Percentiles rank a stretch among this genome's conserved stretches.
These are phyloP conservation scores for Camelina laxa DNA, from an alignment of 345 rosid genomes.

Conservation along the genomic window DNA sequence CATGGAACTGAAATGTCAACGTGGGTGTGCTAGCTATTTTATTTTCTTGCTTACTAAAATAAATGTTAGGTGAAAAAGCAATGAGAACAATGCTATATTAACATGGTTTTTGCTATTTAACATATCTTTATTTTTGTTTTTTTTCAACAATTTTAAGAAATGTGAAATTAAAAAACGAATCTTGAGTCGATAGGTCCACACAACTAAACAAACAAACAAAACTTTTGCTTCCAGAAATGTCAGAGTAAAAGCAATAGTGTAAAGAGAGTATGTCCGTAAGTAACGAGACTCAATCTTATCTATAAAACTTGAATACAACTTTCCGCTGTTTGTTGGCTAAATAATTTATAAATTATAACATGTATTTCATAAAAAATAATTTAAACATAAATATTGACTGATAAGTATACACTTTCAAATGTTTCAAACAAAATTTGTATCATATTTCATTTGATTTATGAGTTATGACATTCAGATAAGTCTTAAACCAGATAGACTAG, in stretches of 20 bases:
- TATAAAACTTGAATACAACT: neutral
- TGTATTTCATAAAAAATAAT: neutral
- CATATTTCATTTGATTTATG: neutral
- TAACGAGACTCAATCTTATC: neutral
- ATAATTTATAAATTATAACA: neutral
- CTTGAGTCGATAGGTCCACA: neutral
- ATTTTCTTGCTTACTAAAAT: neutral
- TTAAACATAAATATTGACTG: neutral
- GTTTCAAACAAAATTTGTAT: neutral
- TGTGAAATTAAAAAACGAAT: too few relatives aligned
- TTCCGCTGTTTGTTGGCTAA: neutral
- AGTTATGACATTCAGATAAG: neutral
- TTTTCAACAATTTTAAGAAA: neutral
- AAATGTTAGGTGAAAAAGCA: conserved; percentile 34
- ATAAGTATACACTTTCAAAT: neutral
- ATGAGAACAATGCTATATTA: neutral
- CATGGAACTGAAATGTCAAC: conserved; percentile 31
- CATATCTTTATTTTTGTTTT: neutral
- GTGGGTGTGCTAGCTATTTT: conserved; percentile 31
- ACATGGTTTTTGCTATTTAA: neutral
- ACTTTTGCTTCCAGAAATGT: neutral
- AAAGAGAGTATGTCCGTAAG: neutral
- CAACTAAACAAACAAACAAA: neutral
- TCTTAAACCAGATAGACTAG: neutral
- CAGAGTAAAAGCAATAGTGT: neutral